Conservation (phyloP, 2,329 filamentous ascomycete genomes). For the Talaromyces sp. region DNA sequence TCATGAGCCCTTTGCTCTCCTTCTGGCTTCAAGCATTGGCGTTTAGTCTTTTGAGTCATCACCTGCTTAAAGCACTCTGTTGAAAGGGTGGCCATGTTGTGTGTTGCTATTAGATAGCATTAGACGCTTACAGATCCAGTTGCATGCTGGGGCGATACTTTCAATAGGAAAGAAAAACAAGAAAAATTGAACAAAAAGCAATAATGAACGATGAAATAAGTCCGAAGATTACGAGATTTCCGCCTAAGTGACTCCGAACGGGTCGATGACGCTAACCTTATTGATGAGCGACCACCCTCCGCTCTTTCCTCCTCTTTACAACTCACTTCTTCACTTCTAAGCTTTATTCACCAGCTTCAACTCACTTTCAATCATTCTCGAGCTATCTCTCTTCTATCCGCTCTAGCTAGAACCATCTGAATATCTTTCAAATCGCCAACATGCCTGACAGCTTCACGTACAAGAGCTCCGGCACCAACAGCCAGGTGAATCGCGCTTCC, state of each 20-base stretch:
- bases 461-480: constrained; percentile 54
- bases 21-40: not conserved
- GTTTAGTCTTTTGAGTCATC: not conserved
- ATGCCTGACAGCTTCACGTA: constrained; percentile 27
- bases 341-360: not conserved
- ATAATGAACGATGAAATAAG: not conserved
- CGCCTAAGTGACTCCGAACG: not conserved
- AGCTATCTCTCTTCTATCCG: not conserved
- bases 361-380: not conserved
- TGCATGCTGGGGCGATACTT: not conserved
- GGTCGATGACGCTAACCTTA: not conserved
- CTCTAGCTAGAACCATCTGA: not conserved
- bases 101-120: not conserved
- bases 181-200: not conserved
- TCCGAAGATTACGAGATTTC: not conserved
- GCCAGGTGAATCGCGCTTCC: constrained; percentile 42
- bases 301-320: not conserved
- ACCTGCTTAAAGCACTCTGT: not conserved
- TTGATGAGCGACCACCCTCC: not conserved
- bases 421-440: not conserved
- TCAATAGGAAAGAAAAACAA: not conserved
- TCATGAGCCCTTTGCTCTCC: not conserved
- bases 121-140: not conserved
- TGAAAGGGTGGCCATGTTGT: not conserved
- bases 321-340: not conserved